Base-by-base conservation (phyloP, 805 yeast species). In the Lachancea quebecensis region DNA sequence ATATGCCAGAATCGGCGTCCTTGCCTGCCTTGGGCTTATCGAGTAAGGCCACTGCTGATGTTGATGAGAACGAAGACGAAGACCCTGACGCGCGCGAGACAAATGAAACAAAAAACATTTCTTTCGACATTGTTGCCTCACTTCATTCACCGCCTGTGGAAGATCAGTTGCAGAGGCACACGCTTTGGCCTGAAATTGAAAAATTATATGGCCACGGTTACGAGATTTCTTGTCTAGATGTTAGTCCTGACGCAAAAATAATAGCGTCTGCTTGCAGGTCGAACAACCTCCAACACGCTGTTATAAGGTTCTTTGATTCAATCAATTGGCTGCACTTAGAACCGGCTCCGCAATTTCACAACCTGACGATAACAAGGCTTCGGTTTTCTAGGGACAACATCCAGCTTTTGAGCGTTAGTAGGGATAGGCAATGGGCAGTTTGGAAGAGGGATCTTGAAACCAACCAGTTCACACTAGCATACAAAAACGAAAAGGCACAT, bases 131-230 rank as follows among this genome's bases (percentile, higher is more conserved):
- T n/a, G 62, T 81, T 17, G 61, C 69, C 3, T 55, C 70, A 0
- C 64, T 85, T 37, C 50, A 52, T 0, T 59, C 66, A 0, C 90
- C 95, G 8, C 98, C 99, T 0, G 67, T 83, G 38, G 99, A 93
- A 62, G 96, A 91, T 57, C 85, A 86, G 49, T 69, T 93, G 25
- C 98, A 93, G 62, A 75, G 98, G 57, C 87, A 82, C 59, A 86
- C 98, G 0, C 69, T 93, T 43, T 93, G 95, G 83, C 99, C 99
- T 0, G 99, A 93, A 60, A 69, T 83, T 45, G 99, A 93, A 57
- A 93, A 93, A 62, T 66, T 93, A 37, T 93, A 93, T 58, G 99
- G 99, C 0, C 99, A 93, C 63, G 99, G 99, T 8, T 95, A 88
- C 65, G 99, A 95, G 62, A 79, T 90, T 33, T 79, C 88, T 0